These are phyloP conservation scores for Atalantia buxifolia DNA, from an alignment of 345 rosid species.

Conservation along the genomic window DNA sequence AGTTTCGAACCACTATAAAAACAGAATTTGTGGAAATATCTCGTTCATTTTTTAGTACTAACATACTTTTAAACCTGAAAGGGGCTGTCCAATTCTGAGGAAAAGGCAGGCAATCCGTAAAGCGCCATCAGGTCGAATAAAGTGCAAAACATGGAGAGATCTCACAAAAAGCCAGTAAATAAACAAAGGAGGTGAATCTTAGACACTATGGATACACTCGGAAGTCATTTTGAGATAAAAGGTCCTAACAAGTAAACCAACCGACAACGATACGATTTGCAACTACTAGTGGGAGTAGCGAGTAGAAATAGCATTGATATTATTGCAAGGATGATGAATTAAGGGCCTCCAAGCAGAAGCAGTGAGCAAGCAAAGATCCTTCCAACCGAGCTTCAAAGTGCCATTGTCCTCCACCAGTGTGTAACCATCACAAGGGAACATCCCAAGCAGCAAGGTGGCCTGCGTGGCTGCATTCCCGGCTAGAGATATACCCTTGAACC, in stretches of 20 bases:
- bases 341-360: constrained; percentile 98
- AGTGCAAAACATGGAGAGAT: background rate
- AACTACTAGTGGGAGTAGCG: constrained; percentile 21
- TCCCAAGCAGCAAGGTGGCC: constrained; percentile 81
- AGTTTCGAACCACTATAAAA: background rate
- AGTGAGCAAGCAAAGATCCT: constrained; percentile 94
- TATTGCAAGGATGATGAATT: constrained; percentile 11
- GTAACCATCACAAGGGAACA: constrained; percentile 95
- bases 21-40: background rate
- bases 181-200: background rate
- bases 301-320: background rate
- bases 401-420: constrained; percentile 95
- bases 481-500: constrained; percentile 79
- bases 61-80: background rate
- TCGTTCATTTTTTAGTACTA: background rate
- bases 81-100: background rate
- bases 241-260: background rate
- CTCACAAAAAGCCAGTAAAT: background rate
- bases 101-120: background rate
- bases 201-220: background rate
- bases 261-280: background rate
- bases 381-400: constrained; percentile 95
- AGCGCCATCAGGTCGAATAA: background rate
- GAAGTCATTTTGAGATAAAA: background rate
- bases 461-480: constrained; percentile 92